These are phyloP conservation scores for Penicillium sumatraense DNA, from an alignment of 2,329 filamentous ascomycete species.

Conservation along the genomic window DNA sequence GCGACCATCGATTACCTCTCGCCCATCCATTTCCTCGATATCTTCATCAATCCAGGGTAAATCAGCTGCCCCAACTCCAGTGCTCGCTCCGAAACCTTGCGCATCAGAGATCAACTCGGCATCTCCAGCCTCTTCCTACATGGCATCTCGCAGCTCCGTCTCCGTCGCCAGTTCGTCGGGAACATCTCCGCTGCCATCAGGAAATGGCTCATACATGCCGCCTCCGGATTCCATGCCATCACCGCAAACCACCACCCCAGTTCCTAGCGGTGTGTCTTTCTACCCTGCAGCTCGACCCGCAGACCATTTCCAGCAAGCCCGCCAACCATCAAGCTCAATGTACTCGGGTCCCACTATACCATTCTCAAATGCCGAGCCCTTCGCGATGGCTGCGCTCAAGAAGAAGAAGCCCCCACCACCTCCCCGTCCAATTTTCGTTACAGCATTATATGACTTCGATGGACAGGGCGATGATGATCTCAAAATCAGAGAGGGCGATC, in stretches of 20 bases:
- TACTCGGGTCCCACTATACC: constrained; percentile 38
- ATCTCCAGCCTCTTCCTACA: constrained; percentile 30
- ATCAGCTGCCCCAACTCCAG: constrained; percentile 31
- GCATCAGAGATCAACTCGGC: constrained; percentile 19
- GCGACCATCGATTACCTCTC: constrained; percentile 26
- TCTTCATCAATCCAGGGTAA: constrained; percentile 21
- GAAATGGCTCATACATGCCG: constrained; percentile 19
- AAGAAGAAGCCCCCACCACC: constrained; percentile 80
- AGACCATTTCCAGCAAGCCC: constrained; percentile 33
- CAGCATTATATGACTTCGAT: constrained; percentile 75
- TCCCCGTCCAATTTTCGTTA: constrained; percentile 65
- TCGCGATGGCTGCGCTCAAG: constrained; percentile 54
- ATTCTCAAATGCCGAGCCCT: constrained; percentile 42
- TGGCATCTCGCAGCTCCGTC: constrained; percentile 29
- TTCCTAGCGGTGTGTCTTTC: constrained; percentile 19
- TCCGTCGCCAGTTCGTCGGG: constrained; percentile 19
- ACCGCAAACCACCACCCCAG: background rate
- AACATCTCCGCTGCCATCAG: constrained; percentile 19
- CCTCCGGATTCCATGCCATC: constrained; percentile 12
- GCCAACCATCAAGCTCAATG: constrained; percentile 27
- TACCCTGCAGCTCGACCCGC: constrained; percentile 40
- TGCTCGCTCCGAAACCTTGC: constrained; percentile 30
- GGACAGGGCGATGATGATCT: constrained; percentile 73
- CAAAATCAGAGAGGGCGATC: constrained; percentile 75
- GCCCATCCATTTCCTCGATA: constrained; percentile 23